These are phyloP conservation scores for Picochlorum sp. DNA, from an alignment of 139 green algal genomes.

Conservation along the genomic window DNA sequence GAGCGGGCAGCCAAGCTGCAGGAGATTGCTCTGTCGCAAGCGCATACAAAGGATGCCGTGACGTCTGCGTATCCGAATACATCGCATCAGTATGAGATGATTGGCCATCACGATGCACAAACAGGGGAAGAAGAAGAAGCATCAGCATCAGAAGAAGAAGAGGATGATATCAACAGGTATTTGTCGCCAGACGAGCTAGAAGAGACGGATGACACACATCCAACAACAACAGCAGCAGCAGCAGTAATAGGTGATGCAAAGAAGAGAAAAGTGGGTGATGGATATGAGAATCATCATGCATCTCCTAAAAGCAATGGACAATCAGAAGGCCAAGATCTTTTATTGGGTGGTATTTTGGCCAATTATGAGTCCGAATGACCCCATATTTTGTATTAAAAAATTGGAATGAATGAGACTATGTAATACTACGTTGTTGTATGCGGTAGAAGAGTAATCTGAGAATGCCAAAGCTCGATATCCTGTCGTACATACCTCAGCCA, in stretches of 20 bases:
- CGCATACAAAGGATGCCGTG: conserved; percentile 6
- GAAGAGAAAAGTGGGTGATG: no score
- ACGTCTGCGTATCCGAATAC: conserved; percentile 26
- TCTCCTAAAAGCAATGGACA: no score
- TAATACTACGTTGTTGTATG: no score
- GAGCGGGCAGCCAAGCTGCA: conserved; percentile 19
- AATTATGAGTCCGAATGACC: no score
- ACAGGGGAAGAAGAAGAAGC: background rate
- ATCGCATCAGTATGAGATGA: conserved; percentile 7
- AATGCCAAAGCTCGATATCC: conserved; percentile 1
- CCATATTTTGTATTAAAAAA: no score
- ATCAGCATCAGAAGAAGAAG: background rate
- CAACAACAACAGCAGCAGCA: background rate
- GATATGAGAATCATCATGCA: no score
- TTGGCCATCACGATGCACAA: background rate
- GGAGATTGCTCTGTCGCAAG: conserved; percentile 21
- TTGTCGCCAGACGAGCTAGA: background rate
- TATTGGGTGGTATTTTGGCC: no score
- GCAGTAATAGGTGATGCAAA: no score
- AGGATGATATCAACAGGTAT: conserved; percentile 15
- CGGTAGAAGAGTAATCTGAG: no score
- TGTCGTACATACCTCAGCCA: background rate
- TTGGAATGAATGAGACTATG: no score
- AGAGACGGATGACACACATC: background rate
- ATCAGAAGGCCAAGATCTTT: no score